Percentiles rank a stretch among this genome's conserved stretches.
Conservation (phyloP, 2,329 filamentous ascomycete genomes). For the Monilinia aucupariae region DNA sequence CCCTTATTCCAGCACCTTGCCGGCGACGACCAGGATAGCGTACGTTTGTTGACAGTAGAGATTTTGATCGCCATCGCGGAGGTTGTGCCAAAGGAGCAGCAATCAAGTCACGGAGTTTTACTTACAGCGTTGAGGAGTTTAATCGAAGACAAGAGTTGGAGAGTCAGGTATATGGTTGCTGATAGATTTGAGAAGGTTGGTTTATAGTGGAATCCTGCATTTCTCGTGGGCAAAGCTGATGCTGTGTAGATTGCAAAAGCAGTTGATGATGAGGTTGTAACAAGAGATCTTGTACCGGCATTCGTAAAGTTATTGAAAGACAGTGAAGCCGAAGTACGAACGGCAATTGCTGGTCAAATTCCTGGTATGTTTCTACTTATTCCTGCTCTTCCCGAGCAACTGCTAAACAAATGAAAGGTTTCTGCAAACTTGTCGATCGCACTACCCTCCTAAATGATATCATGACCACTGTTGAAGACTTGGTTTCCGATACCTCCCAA, state of each 20-base stretch:
- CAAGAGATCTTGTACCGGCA: conserved; percentile 86
- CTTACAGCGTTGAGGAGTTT: conserved; percentile 84
- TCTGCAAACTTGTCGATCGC: conserved; percentile 84
- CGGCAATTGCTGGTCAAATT: conserved; percentile 94
- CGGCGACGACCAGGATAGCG: conserved; percentile 94
- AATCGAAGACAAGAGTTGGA: conserved; percentile 99
- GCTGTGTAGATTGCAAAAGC: conserved; percentile 81
- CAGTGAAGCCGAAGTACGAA: conserved; percentile 94
- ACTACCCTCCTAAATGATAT: conserved; percentile 89
- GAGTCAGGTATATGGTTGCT: conserved; percentile 98
- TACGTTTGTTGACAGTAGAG: conserved; percentile 90
- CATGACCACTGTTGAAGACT: conserved; percentile 92
- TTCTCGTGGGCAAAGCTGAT: conserved; percentile 19
- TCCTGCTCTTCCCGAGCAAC: not conserved
- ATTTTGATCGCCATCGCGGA: conserved; percentile 95
- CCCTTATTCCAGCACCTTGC: conserved; percentile 96
- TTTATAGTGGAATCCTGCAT: not conserved
- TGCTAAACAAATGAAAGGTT: conserved; percentile 52
- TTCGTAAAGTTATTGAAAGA: conserved; percentile 98
- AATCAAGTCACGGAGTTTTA: conserved; percentile 89
- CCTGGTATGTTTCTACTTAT: conserved; percentile 50
- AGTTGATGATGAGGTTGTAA: conserved; percentile 93
- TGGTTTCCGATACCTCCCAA: conserved; percentile 93
- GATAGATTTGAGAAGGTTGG: conserved; percentile 93
- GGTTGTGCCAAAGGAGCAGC: conserved; percentile 95